phyloP scores from a whole-genome alignment of 371 early-diverging fungal species.

The Umbelopsis sp. region DNA sequence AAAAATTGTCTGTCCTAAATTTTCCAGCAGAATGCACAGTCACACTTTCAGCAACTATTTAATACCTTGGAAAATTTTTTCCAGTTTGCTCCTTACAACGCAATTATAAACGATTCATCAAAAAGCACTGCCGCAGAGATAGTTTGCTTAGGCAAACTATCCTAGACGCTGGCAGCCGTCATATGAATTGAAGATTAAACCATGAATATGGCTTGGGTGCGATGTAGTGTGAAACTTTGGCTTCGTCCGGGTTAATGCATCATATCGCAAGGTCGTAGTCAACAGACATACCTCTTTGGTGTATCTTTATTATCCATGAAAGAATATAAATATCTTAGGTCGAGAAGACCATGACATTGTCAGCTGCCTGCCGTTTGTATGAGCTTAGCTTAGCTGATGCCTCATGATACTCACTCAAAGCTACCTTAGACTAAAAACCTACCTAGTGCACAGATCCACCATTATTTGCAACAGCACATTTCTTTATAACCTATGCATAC shows the following conservation, averaged over 20 bases:
- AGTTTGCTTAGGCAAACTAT: conserved; percentile 13
- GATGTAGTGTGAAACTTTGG: conserved; percentile 14
- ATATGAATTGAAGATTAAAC: conserved; percentile 19
- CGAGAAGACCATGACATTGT: no score
- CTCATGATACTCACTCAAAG: no score
- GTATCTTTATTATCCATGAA: not conserved
- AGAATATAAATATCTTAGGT: not conserved
- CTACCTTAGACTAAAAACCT: no score
- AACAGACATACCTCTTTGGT: not conserved
- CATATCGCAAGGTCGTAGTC: conserved; percentile 18
- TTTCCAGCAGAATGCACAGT: not conserved
- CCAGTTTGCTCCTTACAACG: conserved; percentile 10
- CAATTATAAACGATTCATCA: conserved; percentile 17
- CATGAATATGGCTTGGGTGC: conserved; percentile 16
- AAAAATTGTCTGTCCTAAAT: not conserved
- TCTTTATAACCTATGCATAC: no score
- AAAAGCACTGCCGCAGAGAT: conserved; percentile 20
- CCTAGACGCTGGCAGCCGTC: conserved; percentile 17
- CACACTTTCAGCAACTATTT: conserved; percentile 3
- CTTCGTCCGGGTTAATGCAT: conserved; percentile 14
- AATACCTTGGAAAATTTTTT: conserved; percentile 7
- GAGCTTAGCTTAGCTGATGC: no score
- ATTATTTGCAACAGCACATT: no score
- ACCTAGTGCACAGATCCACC: no score
- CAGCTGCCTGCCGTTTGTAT: no score